Base-by-base conservation (phyloP, 1,139 yeast species). In the Yamadazyma songkhlaensis region DNA sequence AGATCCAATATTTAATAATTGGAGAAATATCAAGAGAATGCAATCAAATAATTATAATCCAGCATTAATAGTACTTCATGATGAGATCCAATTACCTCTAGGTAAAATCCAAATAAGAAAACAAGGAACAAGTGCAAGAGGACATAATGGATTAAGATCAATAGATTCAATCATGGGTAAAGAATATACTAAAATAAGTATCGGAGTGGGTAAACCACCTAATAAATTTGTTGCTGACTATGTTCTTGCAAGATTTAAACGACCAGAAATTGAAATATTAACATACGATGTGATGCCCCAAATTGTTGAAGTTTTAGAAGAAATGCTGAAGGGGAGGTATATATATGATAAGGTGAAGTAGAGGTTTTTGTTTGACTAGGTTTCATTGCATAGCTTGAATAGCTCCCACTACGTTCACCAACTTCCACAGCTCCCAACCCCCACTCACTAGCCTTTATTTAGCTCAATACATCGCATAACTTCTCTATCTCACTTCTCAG, bases 61-160 rank as follows among this genome's bases (percentile, higher is more conserved):
- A 2, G 60, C 56, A 12, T 60, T 82, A 41, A 67, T 86, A 2
- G 71, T 88, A 0, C 51, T 87, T 1, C 94, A 86, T 54, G 96
- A 88, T 54, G 96, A 88, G 47, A 58, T 87, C 27, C 83, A 80
- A 43, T 55, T 81, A 9, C 74, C 74, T 1, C 47, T 81, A 4
- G 96, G 96, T 0, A 72, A 75, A 38, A 62, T 78, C 17, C 84
- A 82, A 49, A 55, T 83, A 8, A 64, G 86, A 37, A 66, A 60
- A 25, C 79, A 74, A 14, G 74, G 73, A 2, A 65, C 83, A 6
- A 75, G 86, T 41, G 71, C 79, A 9, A 61, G 88, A 40, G 96
- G 96, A 0, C 96, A 88, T 51, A 87, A 86, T 53, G 96, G 96
- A 0, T 64, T 88, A 31, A 69, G 74, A 45, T 76, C 83, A 27